Evolutionary conservation across 2,329 filamentous ascomycete genomes (phyloP), one percentile per base, ranked within the genome.

Genomic region (Fusarium miscanthi): DNA sequence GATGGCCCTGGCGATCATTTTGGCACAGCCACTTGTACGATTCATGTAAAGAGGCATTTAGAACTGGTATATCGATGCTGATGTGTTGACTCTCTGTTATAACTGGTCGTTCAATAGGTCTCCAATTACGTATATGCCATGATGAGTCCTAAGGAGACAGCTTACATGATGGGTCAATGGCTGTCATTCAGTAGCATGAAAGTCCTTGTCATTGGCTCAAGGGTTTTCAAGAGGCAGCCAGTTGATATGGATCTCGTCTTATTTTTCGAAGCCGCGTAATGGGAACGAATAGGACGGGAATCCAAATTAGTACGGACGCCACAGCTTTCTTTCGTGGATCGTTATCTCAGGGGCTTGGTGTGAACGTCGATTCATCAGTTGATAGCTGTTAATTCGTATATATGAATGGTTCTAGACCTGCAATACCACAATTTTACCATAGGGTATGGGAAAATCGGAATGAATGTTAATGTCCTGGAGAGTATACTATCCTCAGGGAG

Each of bases 151-250:
- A 16, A 21, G 21, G 16, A 41, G 27, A 31, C 38, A 51, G 49
- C 33, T 60, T 37, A 30, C 33, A 35, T 21, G 17, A 23, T 13
- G 38, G 57, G 46, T 54, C 38, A n/a, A 17, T 63, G 58, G 33
- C 45, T 63, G 54, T 25, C 21, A 40, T 41, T 33, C 27, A 48
- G 27, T 25, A 25, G 30, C 62, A 48, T 48, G 37, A 23, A 35
- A 51, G 30, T 42, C 62, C 38, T 40, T 23, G 21, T 48, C n/a
- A 40, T 38, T 21, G 21, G 38, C 46, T 48, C 51, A 62, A 46
- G 69, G 69, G 69, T 37, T 43, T 40, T n/a, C 14, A 16, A 53
- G 69, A 73, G 69, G 69, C 69, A 72, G 33, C 64, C 67, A n/a
- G 54, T 66, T n/a, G 33, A 62, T n/a, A 21, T 27, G 12, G 37